Evolutionary conservation across 2,329 filamentous ascomycete species (phyloP), one percentile per base, ranked within the genome.

Genomic region (Rhynchosporium graminicola): DNA sequence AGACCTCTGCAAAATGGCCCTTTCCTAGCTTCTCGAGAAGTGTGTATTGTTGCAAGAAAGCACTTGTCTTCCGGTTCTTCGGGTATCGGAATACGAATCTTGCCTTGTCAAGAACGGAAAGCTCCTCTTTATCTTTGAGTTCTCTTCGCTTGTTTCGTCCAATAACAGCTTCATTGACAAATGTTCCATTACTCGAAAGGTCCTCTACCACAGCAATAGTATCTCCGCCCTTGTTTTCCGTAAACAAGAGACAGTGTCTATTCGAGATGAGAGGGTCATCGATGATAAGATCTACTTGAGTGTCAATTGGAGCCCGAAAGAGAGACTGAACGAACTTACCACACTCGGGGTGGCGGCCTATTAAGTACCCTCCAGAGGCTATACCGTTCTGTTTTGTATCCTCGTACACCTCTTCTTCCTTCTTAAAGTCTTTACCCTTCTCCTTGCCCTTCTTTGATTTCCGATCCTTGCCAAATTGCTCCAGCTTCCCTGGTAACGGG

Each of bases 61-160:
- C 86, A 74, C 88, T 94, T 4, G 89, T 88, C 58, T 87, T 82
- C 57, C 89, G 83, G 66, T 81, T 87, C 67, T 87, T 86, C 1
- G 95, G 94, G 71, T 99, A 98, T 60, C 91, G 83, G 79, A 99
- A 99, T 61, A 96, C 85, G 76, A 96, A 99, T 28, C 91, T 87
- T 8, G 91, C 91, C 73, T 91, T 88, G 71, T 92, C 87, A 55
- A 96, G 82, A 38, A 99, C 87, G 6, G 90, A 89, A 57, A 99
- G 90, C 75, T 98, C 93, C 69, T 99, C 95, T 43, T 90, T 87
- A 70, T 98, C 92, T 70, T 92, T 83, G 33, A 99, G 82, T 74
- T 97, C 92, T 63, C 94, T 86, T 60, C 92, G 85, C 76, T 97
- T 92, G 76, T 99, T 99, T 57, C 94, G 88, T 29, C 95, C 95